Evolutionary conservation across 352 stramenopile species (phyloP), one percentile per base, ranked within the genome.

Genomic region (Phytophthora quininea): DNA sequence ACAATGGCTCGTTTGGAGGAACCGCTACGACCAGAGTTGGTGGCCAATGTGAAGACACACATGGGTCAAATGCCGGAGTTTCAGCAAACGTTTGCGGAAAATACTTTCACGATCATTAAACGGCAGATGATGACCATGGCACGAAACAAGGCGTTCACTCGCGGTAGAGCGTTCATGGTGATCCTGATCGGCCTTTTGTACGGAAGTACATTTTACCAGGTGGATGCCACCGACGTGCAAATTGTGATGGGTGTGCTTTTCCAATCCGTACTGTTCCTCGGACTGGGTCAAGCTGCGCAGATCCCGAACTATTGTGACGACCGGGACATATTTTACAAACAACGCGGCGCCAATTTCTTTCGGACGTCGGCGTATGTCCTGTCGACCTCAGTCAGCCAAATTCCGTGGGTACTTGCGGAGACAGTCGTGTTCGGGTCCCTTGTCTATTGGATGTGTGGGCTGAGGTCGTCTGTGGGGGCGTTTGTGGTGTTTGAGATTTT

Each of bases 21-120:
- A 8, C 73, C 97, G 12, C 95, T 97, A 65, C 88, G 97, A 67
- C 76, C 96, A 31, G 62, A 97, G 2, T 84, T 97, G 29, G 29
- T 97, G 12, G 56, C 96, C 7, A 47, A 80, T 74, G 69, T 90
- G n/a, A 87, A 86, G 32, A 63, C 74, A 19, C 67, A 97, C 43
- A 84, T 98, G 37, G 96, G 90, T 57, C 38, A 37, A 92, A 64
- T 73, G 40, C 69, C 67, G 6, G 55, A 62, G 37, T 74, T 76
- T 38, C 59, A 70, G 35, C 54, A 73, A 54, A 58, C 58, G 4
- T 72, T 74, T 32, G 33, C 33, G 53, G 43, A 53, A 32, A 72
- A 57, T 53, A 71, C 49, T 1, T 8, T 50, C 11, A 76, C 57
- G 43, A 14, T 80, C 1, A 52, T 74, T 10, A 53, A 43, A 4